Evolutionary conservation across 1,284 basidiomycete genomes (phyloP).

Genomic region (Gomphus bonarii): DNA sequence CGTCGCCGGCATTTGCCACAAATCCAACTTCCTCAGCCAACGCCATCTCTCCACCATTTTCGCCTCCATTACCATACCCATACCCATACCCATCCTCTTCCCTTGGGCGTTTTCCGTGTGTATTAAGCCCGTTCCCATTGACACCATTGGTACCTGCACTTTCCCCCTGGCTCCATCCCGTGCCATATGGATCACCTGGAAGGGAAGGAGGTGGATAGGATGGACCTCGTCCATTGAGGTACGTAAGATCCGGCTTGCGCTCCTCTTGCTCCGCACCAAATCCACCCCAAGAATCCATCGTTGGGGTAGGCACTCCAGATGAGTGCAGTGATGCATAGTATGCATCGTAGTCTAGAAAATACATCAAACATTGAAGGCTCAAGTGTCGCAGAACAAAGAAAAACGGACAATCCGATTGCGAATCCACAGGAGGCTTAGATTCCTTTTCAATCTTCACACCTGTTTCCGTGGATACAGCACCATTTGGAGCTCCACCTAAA

Average conservation of each 20-base stretch:
- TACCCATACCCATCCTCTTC: constrained; percentile 13
- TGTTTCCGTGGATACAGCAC: constrained; percentile 17
- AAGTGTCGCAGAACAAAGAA: background rate
- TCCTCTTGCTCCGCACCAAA: constrained; percentile 57
- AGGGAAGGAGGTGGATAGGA: constrained; percentile 6
- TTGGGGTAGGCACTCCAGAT: constrained; percentile 49
- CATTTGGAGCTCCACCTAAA: constrained; percentile 31
- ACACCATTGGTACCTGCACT: constrained; percentile 17
- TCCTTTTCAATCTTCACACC: constrained; percentile 27
- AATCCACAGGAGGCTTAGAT: constrained; percentile 43
- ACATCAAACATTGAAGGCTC: constrained; percentile 2
- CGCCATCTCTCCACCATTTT: constrained; percentile 16
- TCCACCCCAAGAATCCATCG: constrained; percentile 35
- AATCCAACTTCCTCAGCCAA: constrained; percentile 11
- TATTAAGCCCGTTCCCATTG: constrained; percentile 44
- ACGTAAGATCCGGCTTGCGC: constrained; percentile 49
- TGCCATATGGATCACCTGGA: constrained; percentile 1
- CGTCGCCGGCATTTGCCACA: constrained; percentile 25
- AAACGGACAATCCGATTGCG: constrained; percentile 48
- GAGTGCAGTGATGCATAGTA: constrained; percentile 61
- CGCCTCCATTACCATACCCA: constrained; percentile 15
- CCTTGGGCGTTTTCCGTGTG: constrained; percentile 30
- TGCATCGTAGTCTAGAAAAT: constrained; percentile 54
- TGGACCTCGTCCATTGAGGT: constrained; percentile 36
- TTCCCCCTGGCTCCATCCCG: constrained; percentile 2